phyloP scores from a whole-genome alignment of 2,329 filamentous ascomycete species.

The Pseudofabraea citricarpa region DNA sequence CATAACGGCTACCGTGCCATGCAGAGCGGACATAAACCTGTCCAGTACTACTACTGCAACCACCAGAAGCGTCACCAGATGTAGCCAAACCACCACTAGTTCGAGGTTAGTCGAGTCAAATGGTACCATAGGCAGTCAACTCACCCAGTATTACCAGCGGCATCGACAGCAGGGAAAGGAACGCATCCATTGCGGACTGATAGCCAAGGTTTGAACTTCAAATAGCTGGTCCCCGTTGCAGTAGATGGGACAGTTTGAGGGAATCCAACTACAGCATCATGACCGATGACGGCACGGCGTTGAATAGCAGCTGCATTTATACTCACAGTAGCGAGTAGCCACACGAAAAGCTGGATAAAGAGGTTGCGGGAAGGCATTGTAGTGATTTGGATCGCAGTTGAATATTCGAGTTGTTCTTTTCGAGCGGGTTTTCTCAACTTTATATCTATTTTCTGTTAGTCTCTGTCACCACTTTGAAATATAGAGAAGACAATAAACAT shows the following conservation, averaged over 20 bases:
- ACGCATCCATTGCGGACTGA: constrained; percentile 57
- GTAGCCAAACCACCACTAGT: constrained; percentile 23
- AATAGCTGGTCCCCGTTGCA: constrained; percentile 40
- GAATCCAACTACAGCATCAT: constrained; percentile 47
- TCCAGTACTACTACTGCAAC: constrained; percentile 39
- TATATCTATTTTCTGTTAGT: too few relatives aligned
- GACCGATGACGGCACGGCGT: constrained; percentile 36
- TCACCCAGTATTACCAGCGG: constrained; percentile 51
- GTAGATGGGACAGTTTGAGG: constrained; percentile 44
- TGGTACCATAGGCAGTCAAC: constrained; percentile 9
- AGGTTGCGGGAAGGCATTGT: too few relatives aligned
- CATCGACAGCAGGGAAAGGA: constrained; percentile 57
- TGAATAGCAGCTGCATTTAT: constrained; percentile 19
- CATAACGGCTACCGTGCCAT: constrained; percentile 36
- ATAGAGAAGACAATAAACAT: too few relatives aligned
- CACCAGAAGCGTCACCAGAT: constrained; percentile 31
- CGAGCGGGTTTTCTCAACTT: too few relatives aligned
- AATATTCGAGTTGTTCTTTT: too few relatives aligned
- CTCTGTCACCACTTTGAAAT: too few relatives aligned
- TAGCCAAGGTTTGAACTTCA: constrained; percentile 51
- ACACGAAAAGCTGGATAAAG: constrained; percentile 12
- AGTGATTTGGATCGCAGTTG: too few relatives aligned
- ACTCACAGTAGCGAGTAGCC: constrained; percentile 7
- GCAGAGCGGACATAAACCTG: constrained; percentile 45
- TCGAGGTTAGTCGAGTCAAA: background rate